Conservation (phyloP, 345 rosid species). For the Geranium brycei region DNA sequence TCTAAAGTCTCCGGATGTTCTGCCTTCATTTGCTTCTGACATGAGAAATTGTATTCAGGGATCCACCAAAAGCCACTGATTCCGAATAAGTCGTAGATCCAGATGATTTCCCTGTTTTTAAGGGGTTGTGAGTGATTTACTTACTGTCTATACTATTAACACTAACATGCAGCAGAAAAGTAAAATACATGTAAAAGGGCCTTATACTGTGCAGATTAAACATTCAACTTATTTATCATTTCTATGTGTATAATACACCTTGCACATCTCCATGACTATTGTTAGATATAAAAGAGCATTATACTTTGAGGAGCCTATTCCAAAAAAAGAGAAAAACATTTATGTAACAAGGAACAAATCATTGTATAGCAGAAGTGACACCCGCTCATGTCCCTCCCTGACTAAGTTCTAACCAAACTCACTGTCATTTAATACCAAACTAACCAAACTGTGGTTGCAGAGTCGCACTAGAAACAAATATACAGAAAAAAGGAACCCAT, state of each 20-base stretch:
- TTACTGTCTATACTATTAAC: conserved; percentile 3
- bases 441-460: background rate
- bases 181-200: background rate
- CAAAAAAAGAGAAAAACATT: background rate
- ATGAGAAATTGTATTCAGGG: conserved; percentile 78
- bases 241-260: background rate
- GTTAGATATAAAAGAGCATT: background rate
- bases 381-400: background rate
- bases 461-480: background rate
- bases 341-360: background rate
- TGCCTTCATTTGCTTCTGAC: conserved; percentile 88
- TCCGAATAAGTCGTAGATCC: conserved; percentile 82
- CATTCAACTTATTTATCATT: background rate
- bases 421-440: background rate
- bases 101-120: conserved; percentile 77
- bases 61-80: conserved; percentile 94
- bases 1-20: conserved; percentile 81
- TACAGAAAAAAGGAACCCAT: background rate
- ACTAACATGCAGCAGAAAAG: background rate
- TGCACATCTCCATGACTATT: background rate
- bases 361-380: no score
- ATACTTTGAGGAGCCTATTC: background rate
- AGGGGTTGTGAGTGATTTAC: conserved; percentile 4
- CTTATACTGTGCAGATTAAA: background rate
- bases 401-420: background rate